Percentiles rank a stretch among this genome's conserved stretches.
Evolutionary conservation across 2,329 filamentous ascomycete genomes (phyloP).

Genomic region (Cercospora zeae-maydis): DNA sequence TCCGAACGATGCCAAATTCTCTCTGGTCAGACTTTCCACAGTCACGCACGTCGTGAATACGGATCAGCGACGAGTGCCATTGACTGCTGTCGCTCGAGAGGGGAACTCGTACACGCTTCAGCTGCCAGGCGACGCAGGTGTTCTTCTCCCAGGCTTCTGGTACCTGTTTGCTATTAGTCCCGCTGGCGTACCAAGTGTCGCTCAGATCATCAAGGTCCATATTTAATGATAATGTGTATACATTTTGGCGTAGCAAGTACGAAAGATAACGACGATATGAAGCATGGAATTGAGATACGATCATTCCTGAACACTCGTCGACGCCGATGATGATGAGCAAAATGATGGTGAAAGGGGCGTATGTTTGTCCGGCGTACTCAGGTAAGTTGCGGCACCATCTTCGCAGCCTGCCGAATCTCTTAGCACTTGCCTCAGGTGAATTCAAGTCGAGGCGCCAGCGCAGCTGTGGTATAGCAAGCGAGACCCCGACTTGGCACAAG

Average conservation of each 20-base stretch:
- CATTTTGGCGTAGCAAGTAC: not conserved
- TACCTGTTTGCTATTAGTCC: conserved; percentile 51
- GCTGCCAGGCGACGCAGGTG: conserved; percentile 49
- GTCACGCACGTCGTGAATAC: conserved; percentile 57
- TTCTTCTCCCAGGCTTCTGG: conserved; percentile 54
- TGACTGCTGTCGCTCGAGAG: conserved; percentile 31
- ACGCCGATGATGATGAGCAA: too few relatives aligned
- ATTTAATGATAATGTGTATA: not conserved
- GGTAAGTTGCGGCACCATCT: not conserved
- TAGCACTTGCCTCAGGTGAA: not conserved
- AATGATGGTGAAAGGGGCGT: not conserved
- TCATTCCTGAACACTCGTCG: not conserved
- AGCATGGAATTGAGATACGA: not conserved
- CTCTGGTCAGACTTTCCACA: conserved; percentile 50
- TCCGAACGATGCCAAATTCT: conserved; percentile 28
- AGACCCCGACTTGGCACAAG: not conserved
- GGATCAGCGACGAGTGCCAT: conserved; percentile 54
- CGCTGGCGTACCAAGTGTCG: conserved; percentile 47
- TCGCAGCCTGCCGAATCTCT: not conserved
- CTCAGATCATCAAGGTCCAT: conserved; percentile 40
- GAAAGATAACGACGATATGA: not conserved
- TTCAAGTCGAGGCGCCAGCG: not conserved
- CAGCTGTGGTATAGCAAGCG: not conserved
- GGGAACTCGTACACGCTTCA: conserved; percentile 40
- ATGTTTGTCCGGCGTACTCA: not conserved